Conservation (phyloP, 495 filamentous ascomycete species). For the Coniosporium apollinis region DNA sequence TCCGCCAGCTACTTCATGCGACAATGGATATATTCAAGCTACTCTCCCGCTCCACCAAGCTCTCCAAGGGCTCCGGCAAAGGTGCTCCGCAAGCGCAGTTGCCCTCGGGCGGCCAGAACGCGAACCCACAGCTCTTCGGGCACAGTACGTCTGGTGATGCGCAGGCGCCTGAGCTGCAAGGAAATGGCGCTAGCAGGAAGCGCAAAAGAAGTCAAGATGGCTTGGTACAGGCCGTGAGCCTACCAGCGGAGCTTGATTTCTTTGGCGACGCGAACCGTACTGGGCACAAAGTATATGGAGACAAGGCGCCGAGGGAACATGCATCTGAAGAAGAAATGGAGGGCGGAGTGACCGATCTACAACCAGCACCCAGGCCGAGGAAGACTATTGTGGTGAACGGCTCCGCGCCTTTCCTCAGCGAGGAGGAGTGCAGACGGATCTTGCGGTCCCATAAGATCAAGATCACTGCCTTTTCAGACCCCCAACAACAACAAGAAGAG, state of each 20-base stretch:
- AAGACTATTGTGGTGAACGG: too few species aligned
- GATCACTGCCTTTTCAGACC: conserved; percentile 37
- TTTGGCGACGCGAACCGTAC: conserved; percentile 14
- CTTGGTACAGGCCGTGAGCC: background rate
- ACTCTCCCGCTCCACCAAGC: conserved; percentile 45
- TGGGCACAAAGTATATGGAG: too few species aligned
- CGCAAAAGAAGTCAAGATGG: conserved; percentile 17
- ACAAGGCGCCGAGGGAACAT: too few species aligned
- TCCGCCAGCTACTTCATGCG: too few species aligned
- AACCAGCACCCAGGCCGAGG: too few species aligned
- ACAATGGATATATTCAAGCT: conserved; percentile 58
- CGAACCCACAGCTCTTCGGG: conserved; percentile 38
- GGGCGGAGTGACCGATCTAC: too few species aligned
- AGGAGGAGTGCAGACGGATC: conserved; percentile 56
- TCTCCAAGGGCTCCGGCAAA: conserved; percentile 18
- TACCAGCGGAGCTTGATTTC: conserved; percentile 19
- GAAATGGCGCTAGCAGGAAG: conserved; percentile 17
- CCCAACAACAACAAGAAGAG: conserved; percentile 29
- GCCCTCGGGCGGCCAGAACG: conserved; percentile 35
- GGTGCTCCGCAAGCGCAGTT: conserved; percentile 21
- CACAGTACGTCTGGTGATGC: too few species aligned
- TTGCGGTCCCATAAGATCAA: conserved; percentile 76
- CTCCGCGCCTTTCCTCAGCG: too few species aligned
- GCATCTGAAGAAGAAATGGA: too few species aligned
- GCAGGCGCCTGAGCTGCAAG: conserved; percentile 11